Evolutionary conservation across 2,329 filamentous ascomycete genomes (phyloP).

Genomic region (Venturia aucupariae): DNA sequence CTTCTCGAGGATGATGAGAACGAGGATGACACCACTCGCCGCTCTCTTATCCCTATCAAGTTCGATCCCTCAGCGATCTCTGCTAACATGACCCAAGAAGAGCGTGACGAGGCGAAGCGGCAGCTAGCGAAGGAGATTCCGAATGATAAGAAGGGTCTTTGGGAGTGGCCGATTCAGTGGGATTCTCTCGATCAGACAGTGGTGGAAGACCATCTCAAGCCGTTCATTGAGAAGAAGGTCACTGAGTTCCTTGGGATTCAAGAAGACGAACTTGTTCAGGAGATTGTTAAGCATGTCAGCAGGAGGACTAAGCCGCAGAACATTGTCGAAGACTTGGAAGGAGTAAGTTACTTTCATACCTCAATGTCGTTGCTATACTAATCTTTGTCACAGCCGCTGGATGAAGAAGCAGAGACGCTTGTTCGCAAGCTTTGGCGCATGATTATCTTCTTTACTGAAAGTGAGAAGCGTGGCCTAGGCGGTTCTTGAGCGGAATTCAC

Average conservation of each 20-base stretch:
- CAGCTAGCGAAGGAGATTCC: conserved; percentile 86
- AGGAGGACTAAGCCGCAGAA: conserved; percentile 66
- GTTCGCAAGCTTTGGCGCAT: conserved; percentile 98
- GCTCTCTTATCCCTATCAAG: conserved; percentile 51
- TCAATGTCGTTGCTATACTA: conserved; percentile 22
- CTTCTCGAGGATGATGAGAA: conserved; percentile 76
- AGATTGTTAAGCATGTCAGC: conserved; percentile 79
- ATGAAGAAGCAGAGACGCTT: conserved; percentile 87
- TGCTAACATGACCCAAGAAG: conserved; percentile 57
- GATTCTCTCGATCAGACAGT: conserved; percentile 75
- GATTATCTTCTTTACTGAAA: conserved; percentile 96
- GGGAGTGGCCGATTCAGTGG: conserved; percentile 92
- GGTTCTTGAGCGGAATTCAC: not conserved
- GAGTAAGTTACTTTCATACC: conserved; percentile 46
- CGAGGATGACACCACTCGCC: conserved; percentile 55
- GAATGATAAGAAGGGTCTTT: conserved; percentile 73
- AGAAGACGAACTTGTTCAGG: conserved; percentile 89
- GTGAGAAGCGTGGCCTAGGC: conserved; percentile 56
- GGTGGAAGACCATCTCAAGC: conserved; percentile 76
- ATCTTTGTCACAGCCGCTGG: conserved; percentile 56
- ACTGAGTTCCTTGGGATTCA: conserved; percentile 94
- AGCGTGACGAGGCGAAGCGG: conserved; percentile 70
- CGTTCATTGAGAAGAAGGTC: conserved; percentile 97
- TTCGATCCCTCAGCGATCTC: conserved; percentile 36
- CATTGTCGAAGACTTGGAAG: conserved; percentile 75